Evolutionary conservation across 345 rosid genomes (phyloP), one percentile per base, ranked within the genome.

Genomic region (Citrus unshiu): DNA sequence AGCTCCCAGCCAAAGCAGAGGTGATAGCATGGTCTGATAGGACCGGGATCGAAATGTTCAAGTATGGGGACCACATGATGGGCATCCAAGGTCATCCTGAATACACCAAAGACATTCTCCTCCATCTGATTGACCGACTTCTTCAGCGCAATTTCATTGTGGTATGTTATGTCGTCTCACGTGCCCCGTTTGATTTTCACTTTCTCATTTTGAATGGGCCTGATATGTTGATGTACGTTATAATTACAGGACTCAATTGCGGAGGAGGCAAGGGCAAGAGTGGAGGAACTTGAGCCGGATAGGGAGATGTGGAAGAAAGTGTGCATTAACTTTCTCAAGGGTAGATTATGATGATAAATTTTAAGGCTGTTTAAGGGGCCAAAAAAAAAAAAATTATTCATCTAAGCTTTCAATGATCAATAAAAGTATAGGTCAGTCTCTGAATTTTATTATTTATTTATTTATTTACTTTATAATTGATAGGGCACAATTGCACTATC

Each of bases 31-130:
- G 83, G 86, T 92, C 97, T 0, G 83, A 81, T 13, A 85, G 83
- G 77, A 88, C 97, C 0, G 86, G 85, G 51, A 76, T 91, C 0
- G 97, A 92, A 84, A 90, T 91, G 89, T 91, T 91, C 65, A 75
- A 32, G 68, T 90, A 70, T 70, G 93, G 91, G 27, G 87, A 91
- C 37, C 92, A 92, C 79, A 80, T 91, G 51, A 81, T 92, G 97
- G 97, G 97, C 19, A 87, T 92, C 57, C 97, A 92, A 77, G 97
- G 97, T 34, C 97, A 92, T 79, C 97, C 94, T 1, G 93, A 92
- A 77, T 89, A 89, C 85, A 87, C 79, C 34, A 82, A 62, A 22
- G 94, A 91, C 88, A 91, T 92, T n/a, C 89, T 92, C 32, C 65
- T 76, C 51, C 85, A 86, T 79, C 73, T 92, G 58, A 73, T 89